Percentiles rank a stretch among this genome's conserved stretches.
Conservation (phyloP, 192 early-diverging fungal genomes). For the Thamnidium elegans region DNA sequence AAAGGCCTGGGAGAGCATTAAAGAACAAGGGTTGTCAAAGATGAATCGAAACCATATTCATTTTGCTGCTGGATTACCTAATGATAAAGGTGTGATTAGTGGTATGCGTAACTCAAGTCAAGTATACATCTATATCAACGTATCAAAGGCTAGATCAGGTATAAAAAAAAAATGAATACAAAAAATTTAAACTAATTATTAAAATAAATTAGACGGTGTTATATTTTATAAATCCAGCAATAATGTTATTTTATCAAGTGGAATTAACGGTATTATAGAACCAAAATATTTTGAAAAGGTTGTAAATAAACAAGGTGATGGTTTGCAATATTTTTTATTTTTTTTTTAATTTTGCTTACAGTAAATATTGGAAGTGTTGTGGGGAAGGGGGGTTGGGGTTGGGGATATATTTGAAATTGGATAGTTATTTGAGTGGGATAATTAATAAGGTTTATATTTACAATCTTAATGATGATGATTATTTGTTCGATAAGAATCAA, state of each 20-base stretch:
- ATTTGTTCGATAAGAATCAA: conserved; percentile 7
- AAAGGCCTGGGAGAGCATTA: conserved; percentile 47
- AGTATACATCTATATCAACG: conserved; percentile 82
- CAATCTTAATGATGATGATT: neutral
- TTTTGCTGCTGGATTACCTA: conserved; percentile 69
- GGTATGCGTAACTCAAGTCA: conserved; percentile 65
- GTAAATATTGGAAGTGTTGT: no score
- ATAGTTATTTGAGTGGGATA: neutral
- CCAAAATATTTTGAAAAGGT: conserved; percentile 69
- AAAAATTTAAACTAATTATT: conserved; percentile 5
- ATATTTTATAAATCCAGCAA: conserved; percentile 76
- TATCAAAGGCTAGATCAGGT: conserved; percentile 64
- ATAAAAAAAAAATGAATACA: neutral
- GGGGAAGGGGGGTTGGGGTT: neutral
- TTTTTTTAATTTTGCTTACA: no score
- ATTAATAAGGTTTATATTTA: neutral
- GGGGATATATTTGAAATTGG: neutral
- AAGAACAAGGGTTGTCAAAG: conserved; percentile 56
- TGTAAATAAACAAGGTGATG: conserved; percentile 25
- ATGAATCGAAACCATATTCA: conserved; percentile 94
- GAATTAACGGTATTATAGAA: conserved; percentile 62
- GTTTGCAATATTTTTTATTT: neutral
- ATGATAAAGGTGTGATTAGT: conserved; percentile 62
- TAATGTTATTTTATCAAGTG: conserved; percentile 77
- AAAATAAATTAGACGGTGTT: conserved; percentile 57